These are phyloP conservation scores for Botryotinia convoluta DNA, from an alignment of 2,329 filamentous ascomycete genomes.

Conservation along the genomic window DNA sequence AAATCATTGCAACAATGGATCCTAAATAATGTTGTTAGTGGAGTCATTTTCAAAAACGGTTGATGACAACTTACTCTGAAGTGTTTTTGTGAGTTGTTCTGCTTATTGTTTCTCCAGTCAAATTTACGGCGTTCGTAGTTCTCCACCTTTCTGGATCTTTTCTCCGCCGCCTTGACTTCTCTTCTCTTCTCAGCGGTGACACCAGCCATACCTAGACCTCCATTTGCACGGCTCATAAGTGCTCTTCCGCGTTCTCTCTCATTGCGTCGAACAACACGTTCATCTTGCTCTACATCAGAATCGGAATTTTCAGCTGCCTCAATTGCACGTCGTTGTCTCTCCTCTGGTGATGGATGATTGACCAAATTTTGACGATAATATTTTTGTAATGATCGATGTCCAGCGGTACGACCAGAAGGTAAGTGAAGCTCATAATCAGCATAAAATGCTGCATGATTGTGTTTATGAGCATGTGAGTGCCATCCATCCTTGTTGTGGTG, in stretches of 20 bases:
- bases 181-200: conserved; percentile 73
- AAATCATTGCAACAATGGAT: conserved; percentile 39
- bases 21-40: conserved; percentile 34
- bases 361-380: conserved; percentile 94
- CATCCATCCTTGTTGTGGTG: conserved; percentile 75
- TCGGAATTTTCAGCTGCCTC: conserved; percentile 50
- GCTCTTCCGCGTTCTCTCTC: conserved; percentile 50
- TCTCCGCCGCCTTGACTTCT: conserved; percentile 63
- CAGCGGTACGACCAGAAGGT: conserved; percentile 83
- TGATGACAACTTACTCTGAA: conserved; percentile 53
- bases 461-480: conserved; percentile 79
- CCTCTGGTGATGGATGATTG: conserved; percentile 75
- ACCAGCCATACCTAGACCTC: conserved; percentile 73
- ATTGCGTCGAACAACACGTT: conserved; percentile 41
- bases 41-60: conserved; percentile 1
- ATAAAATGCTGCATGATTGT: conserved; percentile 72
- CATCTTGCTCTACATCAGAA: conserved; percentile 44
- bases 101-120: conserved; percentile 69
- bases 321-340: conserved; percentile 68
- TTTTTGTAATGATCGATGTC: conserved; percentile 80
- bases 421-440: conserved; percentile 94
- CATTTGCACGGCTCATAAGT: conserved; percentile 65
- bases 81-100: conserved; percentile 65
- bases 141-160: conserved; percentile 64
- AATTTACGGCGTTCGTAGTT: conserved; percentile 60